Evolutionary conservation across 164 flowering plant genomes (phyloP), one percentile per base, ranked within the genome.

Genomic region (Sedum album): DNA sequence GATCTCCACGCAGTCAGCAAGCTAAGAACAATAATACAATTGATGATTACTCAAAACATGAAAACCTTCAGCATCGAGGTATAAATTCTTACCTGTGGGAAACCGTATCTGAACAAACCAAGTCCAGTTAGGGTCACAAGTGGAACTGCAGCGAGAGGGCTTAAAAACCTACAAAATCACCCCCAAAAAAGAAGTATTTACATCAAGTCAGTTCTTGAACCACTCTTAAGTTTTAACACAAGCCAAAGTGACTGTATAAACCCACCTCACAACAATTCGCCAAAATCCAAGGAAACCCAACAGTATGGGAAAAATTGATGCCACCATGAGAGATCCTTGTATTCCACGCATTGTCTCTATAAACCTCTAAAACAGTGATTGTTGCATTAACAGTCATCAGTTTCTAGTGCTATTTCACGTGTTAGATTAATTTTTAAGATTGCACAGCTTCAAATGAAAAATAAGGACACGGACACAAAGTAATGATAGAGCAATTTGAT

Each of bases 61-160:
- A 21, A 21, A 53, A 10, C 25, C 6, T 49, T 49, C 1, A n/a
- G 13, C 10, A 25, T 0, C 25, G 33, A 33, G 66, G 42, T 35
- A n/a, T 26, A 20, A 67, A 33, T 44, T 44, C 78, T 75, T 80
- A 83, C 88, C 39, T 71, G 77, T 0, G 91, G 91, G 72, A 90
- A 90, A 31, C 90, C 96, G 35, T 65, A 72, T 8, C 67, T 72
- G 73, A 79, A 86, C 68, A 93, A 84, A 46, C 97, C 92, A 11
- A 93, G 85, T 30, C 94, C 98, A 57, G 84, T 80, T 44, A 93
- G 88, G 73, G 86, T 77, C 30, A 93, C 85, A 48, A 88, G 75
- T 60, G 97, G 97, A 72, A 77, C 86, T 6, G 89, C 93, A 57
- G 94, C 69, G 35, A 93, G 90, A 49, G 98, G 98, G 76, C 88